Conservation (phyloP, 1,139 yeast genomes). For the Hyphopichia buzzinii region DNA sequence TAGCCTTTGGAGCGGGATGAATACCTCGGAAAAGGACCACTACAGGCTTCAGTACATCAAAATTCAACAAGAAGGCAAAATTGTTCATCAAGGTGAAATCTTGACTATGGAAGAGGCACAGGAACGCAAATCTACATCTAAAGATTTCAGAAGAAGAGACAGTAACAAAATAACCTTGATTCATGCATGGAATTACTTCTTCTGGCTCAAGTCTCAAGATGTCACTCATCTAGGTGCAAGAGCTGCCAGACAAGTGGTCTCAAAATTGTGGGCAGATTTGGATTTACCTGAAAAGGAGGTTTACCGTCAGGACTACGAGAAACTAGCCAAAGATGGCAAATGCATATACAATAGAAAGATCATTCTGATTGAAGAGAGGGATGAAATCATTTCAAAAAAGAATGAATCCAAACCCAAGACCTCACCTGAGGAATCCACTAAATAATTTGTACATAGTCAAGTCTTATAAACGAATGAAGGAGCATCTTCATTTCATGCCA, state of each 20-base stretch:
- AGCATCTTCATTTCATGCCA: not conserved
- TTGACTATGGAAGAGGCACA: constrained; percentile 15
- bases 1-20: constrained; percentile 27
- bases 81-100: constrained; percentile 30
- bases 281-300: not conserved
- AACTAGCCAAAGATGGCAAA: constrained; percentile 25
- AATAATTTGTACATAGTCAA: constrained; percentile 1
- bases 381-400: too few species aligned
- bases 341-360: constrained; percentile 32
- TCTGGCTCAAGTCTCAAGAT: not conserved
- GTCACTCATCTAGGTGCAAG: not conserved
- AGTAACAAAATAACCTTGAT: constrained; percentile 1
- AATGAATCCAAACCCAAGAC: too few species aligned
- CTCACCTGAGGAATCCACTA: too few species aligned
- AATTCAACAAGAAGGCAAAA: constrained; percentile 29
- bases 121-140: constrained; percentile 11
- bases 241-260: not conserved
- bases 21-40: constrained; percentile 20
- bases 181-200: not conserved
- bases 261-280: not conserved
- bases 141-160: constrained; percentile 7
- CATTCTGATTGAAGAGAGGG: constrained; percentile 20
- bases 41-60: constrained; percentile 26
- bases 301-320: constrained; percentile 21
- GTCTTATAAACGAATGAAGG: not conserved